These are phyloP conservation scores for Cornus controversa DNA, from an alignment of 148 eudicot species.

Conservation along the genomic window DNA sequence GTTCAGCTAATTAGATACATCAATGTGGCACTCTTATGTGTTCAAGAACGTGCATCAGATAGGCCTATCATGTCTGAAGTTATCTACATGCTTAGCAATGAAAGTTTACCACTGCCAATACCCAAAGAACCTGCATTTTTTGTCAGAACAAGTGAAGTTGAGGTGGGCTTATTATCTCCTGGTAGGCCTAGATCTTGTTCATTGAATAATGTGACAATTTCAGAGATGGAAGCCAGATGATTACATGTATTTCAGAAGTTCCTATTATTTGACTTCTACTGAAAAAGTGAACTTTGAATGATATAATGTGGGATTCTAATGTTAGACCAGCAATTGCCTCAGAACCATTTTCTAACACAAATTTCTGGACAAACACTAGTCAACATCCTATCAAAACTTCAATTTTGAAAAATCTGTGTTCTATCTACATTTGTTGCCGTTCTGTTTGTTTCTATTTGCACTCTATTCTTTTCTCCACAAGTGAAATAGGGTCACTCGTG, in stretches of 20 bases:
- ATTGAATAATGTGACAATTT: too few species aligned
- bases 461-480: too few species aligned
- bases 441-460: too few species aligned
- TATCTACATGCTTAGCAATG: neutral
- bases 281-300: too few species aligned
- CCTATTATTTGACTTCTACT: neutral
- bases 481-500: too few species aligned
- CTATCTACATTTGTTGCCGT: too few species aligned
- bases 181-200: neutral
- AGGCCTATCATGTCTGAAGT: neutral
- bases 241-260: neutral
- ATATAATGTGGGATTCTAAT: too few species aligned
- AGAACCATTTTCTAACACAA: too few species aligned
- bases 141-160: neutral
- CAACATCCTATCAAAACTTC: too few species aligned
- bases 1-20: neutral
- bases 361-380: too few species aligned
- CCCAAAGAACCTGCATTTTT: neutral
- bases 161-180: neutral
- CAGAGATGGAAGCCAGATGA: neutral
- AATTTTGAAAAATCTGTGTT: too few species aligned
- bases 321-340: too few species aligned
- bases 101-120: neutral
- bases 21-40: neutral
- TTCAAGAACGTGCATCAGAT: neutral